Conservation (phyloP, 805 yeast genomes). For the Wickerhamiella sorbophila region DNA sequence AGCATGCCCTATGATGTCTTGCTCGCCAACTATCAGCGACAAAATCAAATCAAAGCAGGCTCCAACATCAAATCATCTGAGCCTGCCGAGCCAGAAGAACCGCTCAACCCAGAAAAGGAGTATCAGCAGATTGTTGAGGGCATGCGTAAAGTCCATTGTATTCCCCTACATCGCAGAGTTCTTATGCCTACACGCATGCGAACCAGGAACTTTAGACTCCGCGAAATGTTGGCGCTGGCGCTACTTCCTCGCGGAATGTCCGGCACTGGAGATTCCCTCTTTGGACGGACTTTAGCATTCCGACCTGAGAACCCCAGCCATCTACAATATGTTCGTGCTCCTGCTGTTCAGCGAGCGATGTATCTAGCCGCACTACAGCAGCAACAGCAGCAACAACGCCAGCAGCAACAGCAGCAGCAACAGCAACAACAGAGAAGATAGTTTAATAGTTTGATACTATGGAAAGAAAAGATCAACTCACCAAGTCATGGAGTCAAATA, state of each 20-base stretch:
- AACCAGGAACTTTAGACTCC: conserved; percentile 64
- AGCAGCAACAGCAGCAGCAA: conserved; percentile 5
- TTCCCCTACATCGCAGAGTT: conserved; percentile 65
- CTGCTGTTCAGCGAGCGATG: conserved; percentile 21
- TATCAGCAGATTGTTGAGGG: conserved; percentile 86
- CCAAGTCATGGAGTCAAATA: conserved; percentile 1
- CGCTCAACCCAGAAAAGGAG: conserved; percentile 35
- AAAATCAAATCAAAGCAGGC: conserved; percentile 68
- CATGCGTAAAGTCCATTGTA: conserved; percentile 37
- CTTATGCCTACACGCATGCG: conserved; percentile 57
- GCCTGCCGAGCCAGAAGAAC: conserved; percentile 13
- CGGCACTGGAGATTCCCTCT: conserved; percentile 36
- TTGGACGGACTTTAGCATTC: conserved; percentile 65
- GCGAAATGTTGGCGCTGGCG: conserved; percentile 92
- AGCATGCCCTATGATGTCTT: conserved; percentile 83
- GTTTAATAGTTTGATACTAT: background rate
- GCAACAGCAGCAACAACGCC: conserved; percentile 11
- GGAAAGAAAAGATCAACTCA: background rate
- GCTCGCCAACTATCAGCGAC: conserved; percentile 77
- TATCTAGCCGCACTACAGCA: conserved; percentile 14
- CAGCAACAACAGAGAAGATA: background rate
- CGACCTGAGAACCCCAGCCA: conserved; percentile 59
- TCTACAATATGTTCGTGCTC: conserved; percentile 23
- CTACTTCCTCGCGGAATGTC: conserved; percentile 33
- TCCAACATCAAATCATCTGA: conserved; percentile 12